Conservation (phyloP, 768 basidiomycete genomes). For the Calocera cornea region DNA sequence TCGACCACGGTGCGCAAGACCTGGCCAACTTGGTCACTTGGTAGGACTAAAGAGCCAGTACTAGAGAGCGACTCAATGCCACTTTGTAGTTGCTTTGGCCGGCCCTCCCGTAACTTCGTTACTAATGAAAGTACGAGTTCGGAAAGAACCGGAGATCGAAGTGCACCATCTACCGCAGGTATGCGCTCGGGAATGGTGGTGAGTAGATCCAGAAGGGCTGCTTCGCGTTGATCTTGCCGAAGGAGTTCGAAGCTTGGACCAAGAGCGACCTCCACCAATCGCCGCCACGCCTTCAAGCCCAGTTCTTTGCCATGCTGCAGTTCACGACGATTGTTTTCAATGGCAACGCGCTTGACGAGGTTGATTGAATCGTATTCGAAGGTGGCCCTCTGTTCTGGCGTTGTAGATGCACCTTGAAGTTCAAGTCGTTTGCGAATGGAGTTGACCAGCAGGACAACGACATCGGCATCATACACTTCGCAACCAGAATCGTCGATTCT, state of each 20-base stretch:
- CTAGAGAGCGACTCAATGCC: constrained; percentile 28
- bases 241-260: constrained; percentile 76
- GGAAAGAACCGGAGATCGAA: constrained; percentile 61
- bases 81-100: constrained; percentile 41
- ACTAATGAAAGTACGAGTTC: constrained; percentile 70
- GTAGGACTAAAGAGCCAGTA: constrained; percentile 41
- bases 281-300: constrained; percentile 74
- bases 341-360: constrained; percentile 67
- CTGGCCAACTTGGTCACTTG: constrained; percentile 62
- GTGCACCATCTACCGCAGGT: constrained; percentile 48
- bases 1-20: constrained; percentile 64
- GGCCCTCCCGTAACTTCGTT: constrained; percentile 77
- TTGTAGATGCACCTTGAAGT: constrained; percentile 46
- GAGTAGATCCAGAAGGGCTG: constrained; percentile 79
- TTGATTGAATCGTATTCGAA: constrained; percentile 48
- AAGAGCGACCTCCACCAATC: constrained; percentile 69
- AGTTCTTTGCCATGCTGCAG: constrained; percentile 54
- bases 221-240: constrained; percentile 69
- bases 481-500: constrained; percentile 58
- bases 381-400: constrained; percentile 29
- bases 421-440: constrained; percentile 48
- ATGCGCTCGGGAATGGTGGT: constrained; percentile 64
- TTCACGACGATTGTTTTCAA: constrained; percentile 79
- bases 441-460: constrained; percentile 56
- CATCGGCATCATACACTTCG: constrained; percentile 64